A percentile compares a stretch with the other conserved stretches of the same genome.
These are phyloP conservation scores for Kentomonas sorsogonicus DNA, from an alignment of 208 protist species.

Conservation along the genomic window DNA sequence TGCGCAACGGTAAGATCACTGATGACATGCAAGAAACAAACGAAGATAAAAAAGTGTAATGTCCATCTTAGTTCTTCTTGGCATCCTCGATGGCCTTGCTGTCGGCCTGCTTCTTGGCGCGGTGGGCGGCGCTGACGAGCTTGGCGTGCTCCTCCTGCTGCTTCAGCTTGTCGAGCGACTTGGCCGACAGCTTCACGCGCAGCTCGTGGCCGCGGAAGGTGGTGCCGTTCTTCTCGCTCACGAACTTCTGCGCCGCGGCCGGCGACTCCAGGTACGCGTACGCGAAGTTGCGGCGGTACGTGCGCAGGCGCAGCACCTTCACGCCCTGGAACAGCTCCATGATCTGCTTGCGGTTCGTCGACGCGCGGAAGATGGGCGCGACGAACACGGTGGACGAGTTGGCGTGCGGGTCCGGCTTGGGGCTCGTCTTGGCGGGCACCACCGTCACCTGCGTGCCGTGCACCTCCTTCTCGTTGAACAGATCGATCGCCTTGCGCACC, in stretches of 20 bases:
- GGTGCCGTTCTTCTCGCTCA: conserved; percentile 73
- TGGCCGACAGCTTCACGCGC: conserved; percentile 50
- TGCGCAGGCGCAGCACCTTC: conserved; percentile 71
- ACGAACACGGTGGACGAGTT: conserved; percentile 74
- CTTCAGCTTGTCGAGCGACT: conserved; percentile 68
- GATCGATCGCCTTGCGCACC: conserved; percentile 83
- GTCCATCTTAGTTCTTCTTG: neutral
- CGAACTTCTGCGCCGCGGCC: conserved; percentile 55
- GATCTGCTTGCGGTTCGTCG: conserved; percentile 60
- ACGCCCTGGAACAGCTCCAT: conserved; percentile 59
- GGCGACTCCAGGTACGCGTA: conserved; percentile 77
- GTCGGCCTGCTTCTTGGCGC: conserved; percentile 30
- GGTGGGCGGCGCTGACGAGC: conserved; percentile 67
- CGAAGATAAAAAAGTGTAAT: conserved; percentile 1
- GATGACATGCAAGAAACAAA: neutral
- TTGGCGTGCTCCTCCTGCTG: conserved; percentile 39
- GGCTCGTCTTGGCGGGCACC: conserved; percentile 61
- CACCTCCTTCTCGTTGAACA: conserved; percentile 84
- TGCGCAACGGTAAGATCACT: too few species aligned
- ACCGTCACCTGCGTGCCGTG: conserved; percentile 58
- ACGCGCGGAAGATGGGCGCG: conserved; percentile 75
- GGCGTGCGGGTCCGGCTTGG: conserved; percentile 67
- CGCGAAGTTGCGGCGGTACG: conserved; percentile 76
- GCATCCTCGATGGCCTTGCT: conserved; percentile 1
- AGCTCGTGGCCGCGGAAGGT: conserved; percentile 77